A percentile compares a stretch with the other conserved stretches of the same genome.
These are phyloP conservation scores for Colletotrichum filicis DNA, from an alignment of 2,329 filamentous ascomycete species.

Conservation along the genomic window DNA sequence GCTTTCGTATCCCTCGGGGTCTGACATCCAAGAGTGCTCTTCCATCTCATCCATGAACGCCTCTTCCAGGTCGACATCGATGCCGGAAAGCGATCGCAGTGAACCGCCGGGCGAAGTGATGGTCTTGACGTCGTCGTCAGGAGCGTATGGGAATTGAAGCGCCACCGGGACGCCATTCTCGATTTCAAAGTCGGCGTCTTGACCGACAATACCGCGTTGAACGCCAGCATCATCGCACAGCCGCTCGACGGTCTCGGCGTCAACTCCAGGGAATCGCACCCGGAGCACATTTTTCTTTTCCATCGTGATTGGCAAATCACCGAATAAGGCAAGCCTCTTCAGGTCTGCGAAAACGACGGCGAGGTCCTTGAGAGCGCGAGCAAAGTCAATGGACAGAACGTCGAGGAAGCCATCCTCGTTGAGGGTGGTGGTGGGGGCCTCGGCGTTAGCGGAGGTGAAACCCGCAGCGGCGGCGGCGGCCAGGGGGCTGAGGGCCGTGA, in stretches of 20 bases:
- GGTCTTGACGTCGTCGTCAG: slow-evolving; percentile 53
- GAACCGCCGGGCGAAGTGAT: slow-evolving; percentile 61
- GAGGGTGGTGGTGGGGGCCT: slow-evolving; percentile 66
- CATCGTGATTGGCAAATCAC: slow-evolving; percentile 84
- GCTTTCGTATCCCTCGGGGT: slow-evolving; percentile 60
- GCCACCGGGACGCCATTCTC: slow-evolving; percentile 78
- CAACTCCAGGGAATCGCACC: slow-evolving; percentile 91
- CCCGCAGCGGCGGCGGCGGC: slow-evolving; percentile 62
- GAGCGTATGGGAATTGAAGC: slow-evolving; percentile 87
- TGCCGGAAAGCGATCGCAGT: slow-evolving; percentile 52
- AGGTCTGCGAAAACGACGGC: slow-evolving; percentile 84
- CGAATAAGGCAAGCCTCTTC: slow-evolving; percentile 78
- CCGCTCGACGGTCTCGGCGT: slow-evolving; percentile 81
- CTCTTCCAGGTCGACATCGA: slow-evolving; percentile 49
- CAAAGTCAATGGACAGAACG: slow-evolving; percentile 87
- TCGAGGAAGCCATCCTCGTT: slow-evolving; percentile 88
- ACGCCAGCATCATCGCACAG: slow-evolving; percentile 91
- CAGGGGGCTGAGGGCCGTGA: slow-evolving; percentile 86
- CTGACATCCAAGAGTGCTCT: slow-evolving; percentile 61
- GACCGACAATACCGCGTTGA: slow-evolving; percentile 78
- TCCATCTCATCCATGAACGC: slow-evolving; percentile 55
- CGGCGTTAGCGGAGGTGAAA: slow-evolving; percentile 57
- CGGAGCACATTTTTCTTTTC: slow-evolving; percentile 74
- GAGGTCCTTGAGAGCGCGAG: slow-evolving; percentile 85
- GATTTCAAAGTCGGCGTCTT: slow-evolving; percentile 80